Evolutionary conservation across 2,329 filamentous ascomycete species (phyloP), one percentile per base, ranked within the genome.

Genomic region (Bipolaris zeicola): DNA sequence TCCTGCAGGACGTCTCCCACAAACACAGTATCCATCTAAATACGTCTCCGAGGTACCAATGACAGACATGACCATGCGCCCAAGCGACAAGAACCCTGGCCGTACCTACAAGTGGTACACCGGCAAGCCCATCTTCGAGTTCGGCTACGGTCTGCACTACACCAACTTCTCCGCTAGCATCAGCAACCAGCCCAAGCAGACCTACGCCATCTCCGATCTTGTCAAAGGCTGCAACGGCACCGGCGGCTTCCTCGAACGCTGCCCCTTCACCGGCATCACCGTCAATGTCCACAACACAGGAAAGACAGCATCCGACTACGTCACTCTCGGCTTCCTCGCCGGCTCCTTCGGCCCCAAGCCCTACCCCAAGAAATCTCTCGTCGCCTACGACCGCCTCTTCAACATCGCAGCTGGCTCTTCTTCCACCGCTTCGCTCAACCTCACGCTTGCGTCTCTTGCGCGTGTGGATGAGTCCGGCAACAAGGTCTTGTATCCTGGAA

Each of bases 71-170:
- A 73, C 74, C 7, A 73, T 88, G 33, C 80, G 83, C 1, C 82
- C 83, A 4, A 76, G 76, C 53, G 64, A 62, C 13, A 70, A 71
- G 2, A 75, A 74, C 4, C 83, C 84, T 0, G 83, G 85, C 14
- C 75, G 84, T 2, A 88, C 85, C 0, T 87, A 88, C 65, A 81
- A 80, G 60, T 88, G 84, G 84, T 87, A 84, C 67, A 76, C 77
- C 4, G 76, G 77, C 31, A 73, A 75, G 24, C 76, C 81, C 0
- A 77, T 84, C 3, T 79, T 82, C 44, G 78, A 80, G 0, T 87
- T 87, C 50, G 85, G 85, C 0, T 78, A 79, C 55, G 85, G 85
- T 1, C 64, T 87, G 54, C 84, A 87, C 68, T 87, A 87, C 71
- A 87, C 84, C 5, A 83, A 74, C 48, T 87, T 87, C 69, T 69